Percentiles rank a stretch among this genome's conserved stretches.
These are phyloP conservation scores for Neurospora sp. DNA, from an alignment of 495 filamentous ascomycete genomes.

Conservation along the genomic window DNA sequence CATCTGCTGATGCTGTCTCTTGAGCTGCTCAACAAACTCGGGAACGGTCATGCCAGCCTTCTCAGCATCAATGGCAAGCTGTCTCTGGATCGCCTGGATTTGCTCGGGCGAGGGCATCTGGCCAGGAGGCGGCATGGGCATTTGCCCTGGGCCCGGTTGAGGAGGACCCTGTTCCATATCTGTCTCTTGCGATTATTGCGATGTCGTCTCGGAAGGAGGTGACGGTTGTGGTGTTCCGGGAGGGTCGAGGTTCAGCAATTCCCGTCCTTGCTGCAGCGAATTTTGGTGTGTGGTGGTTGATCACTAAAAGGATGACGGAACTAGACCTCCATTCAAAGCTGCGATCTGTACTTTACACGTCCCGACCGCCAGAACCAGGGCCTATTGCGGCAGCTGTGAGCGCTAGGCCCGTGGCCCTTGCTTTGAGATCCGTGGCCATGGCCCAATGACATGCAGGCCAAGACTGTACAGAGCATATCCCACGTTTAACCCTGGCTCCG, in stretches of 20 bases:
- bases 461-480: neutral
- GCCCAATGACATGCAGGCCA: neutral
- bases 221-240: neutral
- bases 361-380: neutral
- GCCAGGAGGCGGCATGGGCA: conserved; percentile 32
- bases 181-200: neutral
- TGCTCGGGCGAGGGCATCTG: conserved; percentile 77
- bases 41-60: conserved; percentile 67
- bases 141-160: conserved; percentile 16
- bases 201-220: neutral
- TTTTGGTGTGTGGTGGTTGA: neutral
- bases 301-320: neutral
- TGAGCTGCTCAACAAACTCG: conserved; percentile 56
- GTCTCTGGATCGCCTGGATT: conserved; percentile 71
- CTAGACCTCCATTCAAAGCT: neutral
- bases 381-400: neutral
- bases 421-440: neutral
- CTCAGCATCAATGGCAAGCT: conserved; percentile 66
- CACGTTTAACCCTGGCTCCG: neutral
- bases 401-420: neutral
- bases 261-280: neutral
- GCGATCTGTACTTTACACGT: neutral
- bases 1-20: conserved; percentile 45
- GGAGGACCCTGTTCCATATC: conserved; percentile 5
- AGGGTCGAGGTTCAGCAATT: neutral